These are phyloP conservation scores for Hyphopichia buzzinii DNA, from an alignment of 1,139 yeast species.

Conservation along the genomic window DNA sequence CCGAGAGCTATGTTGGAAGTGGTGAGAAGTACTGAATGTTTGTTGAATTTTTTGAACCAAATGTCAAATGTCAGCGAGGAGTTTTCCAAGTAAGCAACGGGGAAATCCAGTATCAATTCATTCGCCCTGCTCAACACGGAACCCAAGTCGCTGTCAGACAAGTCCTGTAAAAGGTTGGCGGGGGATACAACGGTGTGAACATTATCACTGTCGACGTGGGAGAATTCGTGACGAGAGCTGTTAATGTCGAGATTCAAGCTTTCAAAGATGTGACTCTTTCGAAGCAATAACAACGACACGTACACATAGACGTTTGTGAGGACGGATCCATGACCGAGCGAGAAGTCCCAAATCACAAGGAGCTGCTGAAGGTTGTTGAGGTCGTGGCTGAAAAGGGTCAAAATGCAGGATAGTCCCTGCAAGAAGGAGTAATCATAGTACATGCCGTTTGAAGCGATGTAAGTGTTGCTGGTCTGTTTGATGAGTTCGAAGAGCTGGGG, in stretches of 20 bases:
- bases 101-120: conserved; percentile 25
- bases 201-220: conserved; percentile 37
- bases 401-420: conserved; percentile 67
- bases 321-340: conserved; percentile 48
- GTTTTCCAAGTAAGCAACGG: conserved; percentile 24
- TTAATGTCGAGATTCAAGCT: conserved; percentile 15
- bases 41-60: conserved; percentile 37
- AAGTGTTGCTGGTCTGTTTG: conserved; percentile 33
- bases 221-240: conserved; percentile 9
- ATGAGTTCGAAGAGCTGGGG: conserved; percentile 48
- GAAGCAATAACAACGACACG: conserved; percentile 46
- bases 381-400: conserved; percentile 82
- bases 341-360: conserved; percentile 60
- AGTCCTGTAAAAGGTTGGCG: conserved; percentile 23
- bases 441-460: conserved; percentile 24
- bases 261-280: conserved; percentile 39
- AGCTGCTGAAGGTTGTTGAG: conserved; percentile 48
- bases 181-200: conserved; percentile 45
- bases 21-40: conserved; percentile 23
- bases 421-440: conserved; percentile 47
- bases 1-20: conserved; percentile 17
- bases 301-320: conserved; percentile 53
- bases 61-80: conserved; percentile 23
- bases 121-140: conserved; percentile 37
- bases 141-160: conserved; percentile 31